Evolutionary conservation across 768 basidiomycete species (phyloP).

Genomic region (Leccinum pellstonianum): DNA sequence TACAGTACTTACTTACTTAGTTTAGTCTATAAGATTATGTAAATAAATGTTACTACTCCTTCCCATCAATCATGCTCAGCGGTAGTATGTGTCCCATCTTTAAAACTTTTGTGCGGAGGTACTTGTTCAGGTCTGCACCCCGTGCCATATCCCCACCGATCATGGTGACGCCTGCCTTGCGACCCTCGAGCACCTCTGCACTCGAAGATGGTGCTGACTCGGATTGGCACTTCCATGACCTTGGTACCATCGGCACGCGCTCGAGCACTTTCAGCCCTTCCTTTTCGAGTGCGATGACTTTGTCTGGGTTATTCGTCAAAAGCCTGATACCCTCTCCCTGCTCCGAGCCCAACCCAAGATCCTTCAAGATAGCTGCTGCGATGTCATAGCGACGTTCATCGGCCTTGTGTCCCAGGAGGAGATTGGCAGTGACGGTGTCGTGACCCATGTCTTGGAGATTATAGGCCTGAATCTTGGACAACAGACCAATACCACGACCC

Average conservation of each 20-base stretch:
- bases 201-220: constrained; percentile 7
- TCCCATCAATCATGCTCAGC: constrained; percentile 30
- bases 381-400: constrained; percentile 94
- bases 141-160: constrained; percentile 75
- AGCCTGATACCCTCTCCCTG: constrained; percentile 63
- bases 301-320: constrained; percentile 98
- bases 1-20: no score
- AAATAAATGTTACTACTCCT: background rate
- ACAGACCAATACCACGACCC: constrained; percentile 92
- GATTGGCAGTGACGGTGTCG: constrained; percentile 97
- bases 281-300: constrained; percentile 80
- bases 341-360: constrained; percentile 72
- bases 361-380: constrained; percentile 85
- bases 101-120: constrained; percentile 92
- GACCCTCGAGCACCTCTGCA: constrained; percentile 27
- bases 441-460: constrained; percentile 97
- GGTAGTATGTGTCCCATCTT: constrained; percentile 95
- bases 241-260: constrained; percentile 91
- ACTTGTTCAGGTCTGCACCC: constrained; percentile 90
- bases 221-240: constrained; percentile 64
- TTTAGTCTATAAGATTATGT: background rate
- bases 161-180: constrained; percentile 66
- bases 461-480: constrained; percentile 96
- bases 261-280: constrained; percentile 81
- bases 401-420: constrained; percentile 91